Base-by-base conservation (phyloP, 2,329 filamentous ascomycete species). In the Microcyclospora tardicrescens region DNA sequence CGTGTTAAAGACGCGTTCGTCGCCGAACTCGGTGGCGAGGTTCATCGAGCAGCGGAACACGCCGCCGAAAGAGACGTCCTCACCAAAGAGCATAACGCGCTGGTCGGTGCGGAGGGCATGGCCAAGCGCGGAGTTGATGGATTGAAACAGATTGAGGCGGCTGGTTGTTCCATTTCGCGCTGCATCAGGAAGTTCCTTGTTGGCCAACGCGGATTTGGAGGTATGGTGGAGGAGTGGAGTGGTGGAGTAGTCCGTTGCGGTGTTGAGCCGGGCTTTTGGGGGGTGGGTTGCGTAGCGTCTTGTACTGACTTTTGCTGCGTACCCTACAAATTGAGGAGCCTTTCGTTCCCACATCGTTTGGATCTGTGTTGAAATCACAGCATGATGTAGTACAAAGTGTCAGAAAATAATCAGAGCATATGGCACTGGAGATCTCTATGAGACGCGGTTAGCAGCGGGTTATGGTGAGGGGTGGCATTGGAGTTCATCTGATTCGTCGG, bases 41-140 rank as follows among this genome's bases (percentile, higher is more conserved):
- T 87, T 84, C 77, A 91, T 89, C 6, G 50, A 53, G 27, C 84
- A 95, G 40, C 91, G 75, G 57, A 98, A 98, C 12, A 98, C 91
- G 38, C 91, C 91, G 32, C 91, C 91, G 52, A 98, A 98, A 11
- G 91, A 84, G 6, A 98, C 86, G 57, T 98, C 91, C 62, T 98
- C 91, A 32, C 91, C 91, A 54, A 98, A 98, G 9, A 98, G 72
- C 40, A 96, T 67, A 15, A 94, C 85, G 13, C 80, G 78, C 47
- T 93, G 84, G 52, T 95, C 87, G 28, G 80, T 75, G 12, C 81
- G 75, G 19, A 98, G 71, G 16, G 89, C 84, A 42, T 81, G 83
- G 15, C 82, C 75, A 15, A 98, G 71, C 10, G 89, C 87, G 48
- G 89, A 79, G 59, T 96, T 96, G 67, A 98, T 78, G 36, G 91